These are phyloP conservation scores for Blumeriella jaapii DNA, from an alignment of 2,329 filamentous ascomycete genomes.

Conservation along the genomic window DNA sequence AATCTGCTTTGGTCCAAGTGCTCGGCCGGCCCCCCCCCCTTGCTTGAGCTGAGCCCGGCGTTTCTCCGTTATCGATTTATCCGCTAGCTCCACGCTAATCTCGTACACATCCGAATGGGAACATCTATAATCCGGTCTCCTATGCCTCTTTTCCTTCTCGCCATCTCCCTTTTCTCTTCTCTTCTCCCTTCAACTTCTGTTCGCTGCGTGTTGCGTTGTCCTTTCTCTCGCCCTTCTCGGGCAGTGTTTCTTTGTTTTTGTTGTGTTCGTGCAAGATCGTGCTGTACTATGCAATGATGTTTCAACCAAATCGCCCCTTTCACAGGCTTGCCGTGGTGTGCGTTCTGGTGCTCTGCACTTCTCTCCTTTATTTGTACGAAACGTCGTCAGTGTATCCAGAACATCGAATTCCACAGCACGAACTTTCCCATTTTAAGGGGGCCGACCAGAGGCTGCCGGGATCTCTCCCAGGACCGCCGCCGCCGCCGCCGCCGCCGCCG, in stretches of 20 bases:
- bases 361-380: conserved; percentile 3
- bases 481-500: no score
- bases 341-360: neutral
- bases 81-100: neutral
- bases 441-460: no score
- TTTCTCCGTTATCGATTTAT: no score
- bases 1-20: no score
- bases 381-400: neutral
- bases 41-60: no score
- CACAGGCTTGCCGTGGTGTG: neutral
- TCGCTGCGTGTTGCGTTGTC: neutral
- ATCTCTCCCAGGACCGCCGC: no score
- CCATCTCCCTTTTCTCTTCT: neutral
- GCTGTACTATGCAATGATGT: neutral
- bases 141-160: neutral
- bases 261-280: neutral
- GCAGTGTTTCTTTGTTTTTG: neutral
- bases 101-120: neutral
- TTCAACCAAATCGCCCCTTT: neutral
- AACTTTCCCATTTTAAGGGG: no score
- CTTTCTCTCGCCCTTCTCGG: neutral
- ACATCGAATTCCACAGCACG: neutral
- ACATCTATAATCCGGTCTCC: neutral
- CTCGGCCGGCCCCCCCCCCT: no score
- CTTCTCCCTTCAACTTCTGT: neutral